Evolutionary conservation across 2,329 filamentous ascomycete genomes (phyloP), one percentile per base, ranked within the genome.

Genomic region (Cladosporium sp.): DNA sequence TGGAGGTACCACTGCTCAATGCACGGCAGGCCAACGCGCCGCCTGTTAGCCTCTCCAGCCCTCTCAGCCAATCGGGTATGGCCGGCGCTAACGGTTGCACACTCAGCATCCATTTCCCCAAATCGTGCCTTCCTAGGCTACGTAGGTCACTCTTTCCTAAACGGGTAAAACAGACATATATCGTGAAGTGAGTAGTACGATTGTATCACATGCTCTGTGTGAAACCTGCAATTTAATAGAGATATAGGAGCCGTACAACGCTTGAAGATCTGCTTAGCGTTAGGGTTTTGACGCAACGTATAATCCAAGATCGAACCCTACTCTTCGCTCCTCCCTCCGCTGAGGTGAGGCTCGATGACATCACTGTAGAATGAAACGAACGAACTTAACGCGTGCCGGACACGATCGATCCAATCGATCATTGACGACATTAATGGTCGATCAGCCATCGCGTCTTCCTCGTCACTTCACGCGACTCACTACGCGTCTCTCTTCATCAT

Each of bases 381-480:
- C 32, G 34, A 36, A 16, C 14, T 36, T 25, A 26, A 28, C 51
- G 16, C 56, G 56, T 25, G 34, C 23, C 21, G 2, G 13, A 57
- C 30, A 32, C 30, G 54, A 39, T 57, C 54, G 54, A 57, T 57
- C 30, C 32, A 30, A 57, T 57, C 54, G 36, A 58, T 58, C 56
- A 58, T 58, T 58, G 56, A 58, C 56, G 56, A 58, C 56, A 58
- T 58, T 34, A 43, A 46, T 58, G 49, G 28, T 10, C 30, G 53
- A 46, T 46, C 56, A 39, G 48, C 8, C 56, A n/a, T 43, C 56
- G 56, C 56, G 56, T 58, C 56, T 58, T 46, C 30, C 54, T n/a
- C 21, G 46, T 58, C 56, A 46, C 36, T 53, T 26, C 46, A 61
- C 58, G 58, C 46, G 58, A 51, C 51, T 54, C 13, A n/a, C n/a